Conservation (phyloP, 768 basidiomycete species). For the Trametes gibbosa region DNA sequence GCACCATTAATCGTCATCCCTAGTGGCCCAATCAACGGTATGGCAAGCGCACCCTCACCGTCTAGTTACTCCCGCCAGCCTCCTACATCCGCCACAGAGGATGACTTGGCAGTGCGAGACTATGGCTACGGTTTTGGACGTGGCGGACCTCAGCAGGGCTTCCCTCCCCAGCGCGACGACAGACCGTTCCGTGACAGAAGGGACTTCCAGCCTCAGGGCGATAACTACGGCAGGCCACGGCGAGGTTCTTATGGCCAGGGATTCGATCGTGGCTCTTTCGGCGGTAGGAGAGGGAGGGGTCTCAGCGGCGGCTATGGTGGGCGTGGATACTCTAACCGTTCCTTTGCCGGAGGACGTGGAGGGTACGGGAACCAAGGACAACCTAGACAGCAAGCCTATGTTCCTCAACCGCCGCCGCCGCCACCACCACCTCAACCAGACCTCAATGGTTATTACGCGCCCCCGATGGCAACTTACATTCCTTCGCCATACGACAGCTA, state of each 20-base stretch:
- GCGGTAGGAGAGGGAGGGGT: slow-evolving; percentile 33
- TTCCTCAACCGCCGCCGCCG: slow-evolving; percentile 22
- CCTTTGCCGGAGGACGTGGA: slow-evolving; percentile 15
- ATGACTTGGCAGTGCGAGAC: slow-evolving; percentile 54
- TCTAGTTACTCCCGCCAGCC: slow-evolving; percentile 8
- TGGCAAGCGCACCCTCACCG: slow-evolving; percentile 10
- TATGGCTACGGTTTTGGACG: slow-evolving; percentile 66
- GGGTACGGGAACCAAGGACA: slow-evolving; percentile 11
- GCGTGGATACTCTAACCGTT: slow-evolving; percentile 25
- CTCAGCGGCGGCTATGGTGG: slow-evolving; percentile 31
- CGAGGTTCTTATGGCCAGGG: slow-evolving; percentile 33
- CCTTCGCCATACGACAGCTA: slow-evolving; percentile 19
- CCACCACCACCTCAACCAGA: slow-evolving; percentile 24
- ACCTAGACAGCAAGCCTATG: slow-evolving; percentile 19
- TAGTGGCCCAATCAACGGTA: slow-evolving; percentile 1
- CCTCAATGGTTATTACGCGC: slow-evolving; percentile 22
- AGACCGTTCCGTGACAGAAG: slow-evolving; percentile 19
- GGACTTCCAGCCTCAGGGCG: slow-evolving; percentile 26
- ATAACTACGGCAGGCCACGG: slow-evolving; percentile 27
- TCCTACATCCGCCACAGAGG: slow-evolving; percentile 12
- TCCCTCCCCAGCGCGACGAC: slow-evolving; percentile 34
- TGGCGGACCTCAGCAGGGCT: slow-evolving; percentile 33
- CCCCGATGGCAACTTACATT: slow-evolving; percentile 23
- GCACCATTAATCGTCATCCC: slow-evolving; percentile 9
- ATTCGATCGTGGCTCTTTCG: slow-evolving; percentile 35